phyloP scores from a whole-genome alignment of 441 rosid species.

The Syzygium syzygioides region DNA sequence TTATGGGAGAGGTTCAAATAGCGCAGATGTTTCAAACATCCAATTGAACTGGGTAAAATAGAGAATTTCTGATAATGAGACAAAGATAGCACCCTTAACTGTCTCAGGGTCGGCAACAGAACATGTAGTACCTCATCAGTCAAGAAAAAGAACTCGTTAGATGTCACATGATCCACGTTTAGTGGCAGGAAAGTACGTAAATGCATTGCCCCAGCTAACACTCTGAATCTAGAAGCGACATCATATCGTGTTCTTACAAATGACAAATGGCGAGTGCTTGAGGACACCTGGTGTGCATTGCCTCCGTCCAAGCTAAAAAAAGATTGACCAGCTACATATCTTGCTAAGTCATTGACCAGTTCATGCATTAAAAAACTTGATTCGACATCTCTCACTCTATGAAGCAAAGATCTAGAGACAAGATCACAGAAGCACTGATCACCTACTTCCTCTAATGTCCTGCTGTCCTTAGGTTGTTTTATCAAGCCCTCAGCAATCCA shows the following conservation, averaged over 20 bases:
- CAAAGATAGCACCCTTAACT: not conserved
- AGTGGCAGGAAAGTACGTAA: not conserved
- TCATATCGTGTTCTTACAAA: not conserved
- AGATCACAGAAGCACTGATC: not conserved
- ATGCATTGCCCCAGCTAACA: not conserved
- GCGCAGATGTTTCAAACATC: not conserved
- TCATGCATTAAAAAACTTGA: conserved; percentile 1
- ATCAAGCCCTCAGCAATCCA: conserved; percentile 5
- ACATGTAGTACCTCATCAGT: not conserved
- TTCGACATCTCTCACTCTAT: not conserved
- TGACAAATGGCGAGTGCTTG: conserved; percentile 3
- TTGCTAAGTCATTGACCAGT: conserved; percentile 1
- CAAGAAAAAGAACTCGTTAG: not conserved
- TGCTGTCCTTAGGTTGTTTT: not conserved
- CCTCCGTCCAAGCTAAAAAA: conserved; percentile 7
- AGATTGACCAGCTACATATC: not conserved
- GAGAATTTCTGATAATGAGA: not conserved
- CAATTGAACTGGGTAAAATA: not conserved
- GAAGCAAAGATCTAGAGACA: conserved; percentile 1
- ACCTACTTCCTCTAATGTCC: conserved; percentile 1
- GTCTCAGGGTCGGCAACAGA: not conserved
- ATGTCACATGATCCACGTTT: not conserved
- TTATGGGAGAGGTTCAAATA: not conserved
- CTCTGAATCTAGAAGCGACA: not conserved
- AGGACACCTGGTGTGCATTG: not conserved